Evolutionary conservation across 306 rosid species (phyloP), one percentile per base, ranked within the genome.

Genomic region (Senna siamea): DNA sequence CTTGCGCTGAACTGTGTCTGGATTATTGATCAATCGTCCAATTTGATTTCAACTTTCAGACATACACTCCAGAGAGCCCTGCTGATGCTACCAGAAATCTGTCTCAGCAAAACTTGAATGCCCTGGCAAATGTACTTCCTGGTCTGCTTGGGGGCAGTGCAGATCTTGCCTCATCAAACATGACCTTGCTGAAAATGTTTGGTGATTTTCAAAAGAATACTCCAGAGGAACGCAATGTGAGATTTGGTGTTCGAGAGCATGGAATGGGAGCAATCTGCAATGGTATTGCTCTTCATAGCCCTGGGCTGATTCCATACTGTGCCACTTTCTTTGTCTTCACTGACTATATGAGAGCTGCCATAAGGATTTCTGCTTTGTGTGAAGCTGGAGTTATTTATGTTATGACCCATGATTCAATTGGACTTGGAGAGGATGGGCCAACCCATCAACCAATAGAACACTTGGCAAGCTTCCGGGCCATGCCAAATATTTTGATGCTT

Each of bases 251-350:
- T 19, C 85, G 99, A 68, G 99, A 95, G 80, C 99, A 95, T 2
- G 96, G 86, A 28, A 95, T 95, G 99, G 99, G 98, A 80, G 98
- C 97, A 77, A 95, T 92, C 67, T 69, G 86, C 82, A 95, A 92
- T 7, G 99, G 99, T 50, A 88, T 95, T 82, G 92, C 85, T 74
- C 98, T 75, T 82, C 99, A 95, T 74, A 86, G 99, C 89, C 97
- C 99, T 7, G 97, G 98, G 38, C 30, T 95, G 15, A 80, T 92
- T 81, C 98, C 98, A 3, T 95, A 95, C 85, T 88, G 97, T 87
- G 99, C 99, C 75, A 95, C 99, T 57, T 95, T 92, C 95, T 94
- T 94, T 81, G 99, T 92, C 76, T 94, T 94, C 93, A 94, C 97
- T 0, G 99, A 94, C 87, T 94, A 94, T 79, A 94, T 94, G 97